Base-by-base conservation (phyloP, 2,329 filamentous ascomycete genomes). In the Penicillium expansum region DNA sequence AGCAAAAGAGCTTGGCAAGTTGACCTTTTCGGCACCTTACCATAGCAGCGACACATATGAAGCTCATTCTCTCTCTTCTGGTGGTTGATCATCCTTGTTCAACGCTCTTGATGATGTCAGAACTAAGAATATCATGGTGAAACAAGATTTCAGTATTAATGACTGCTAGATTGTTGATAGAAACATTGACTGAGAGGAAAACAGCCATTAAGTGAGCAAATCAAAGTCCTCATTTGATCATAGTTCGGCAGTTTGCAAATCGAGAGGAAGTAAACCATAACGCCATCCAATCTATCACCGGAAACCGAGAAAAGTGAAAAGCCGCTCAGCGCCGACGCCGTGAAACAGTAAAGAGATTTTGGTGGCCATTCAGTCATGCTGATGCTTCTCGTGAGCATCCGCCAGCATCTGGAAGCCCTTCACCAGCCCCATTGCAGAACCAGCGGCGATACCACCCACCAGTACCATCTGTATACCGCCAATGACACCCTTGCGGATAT, bases 391-490 rank as follows among this genome's bases (percentile, higher is more conserved):
- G 16, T 52, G 16, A 20, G 57, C 24, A 27, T 62, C 49, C 13
- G 72, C 71, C 48, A 73, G 48, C 60, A 69, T 50, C 57, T 74
- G 71, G 56, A 76, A 75, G 7, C 64, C 66, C 57, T 74, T 76
- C 13, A 76, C 74, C 52, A 76, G 52, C 16, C 71, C 74, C 73
- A 76, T 76, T 3, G 73, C 74, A 16, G 71, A 74, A 9, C 74
- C 74, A 9, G 74, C 74, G 11, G 74, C 74, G 43, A 74, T 54
- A 29, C 73, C 72, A 10, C 74, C 74, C 1, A 76, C 71, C n/a
- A 76, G 55, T 9, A 76, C 70, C 74, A 76, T 76, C 48, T 76
- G 74, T 38, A 74, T 44, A 3, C 70, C 73, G 0, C 73, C 73
- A n/a, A 72, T 59, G 9, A 69, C 37, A 1, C 71, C 71, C n/a